Evolutionary conservation across 2,329 filamentous ascomycete genomes (phyloP).

Genomic region (Chaetomium globosum): DNA sequence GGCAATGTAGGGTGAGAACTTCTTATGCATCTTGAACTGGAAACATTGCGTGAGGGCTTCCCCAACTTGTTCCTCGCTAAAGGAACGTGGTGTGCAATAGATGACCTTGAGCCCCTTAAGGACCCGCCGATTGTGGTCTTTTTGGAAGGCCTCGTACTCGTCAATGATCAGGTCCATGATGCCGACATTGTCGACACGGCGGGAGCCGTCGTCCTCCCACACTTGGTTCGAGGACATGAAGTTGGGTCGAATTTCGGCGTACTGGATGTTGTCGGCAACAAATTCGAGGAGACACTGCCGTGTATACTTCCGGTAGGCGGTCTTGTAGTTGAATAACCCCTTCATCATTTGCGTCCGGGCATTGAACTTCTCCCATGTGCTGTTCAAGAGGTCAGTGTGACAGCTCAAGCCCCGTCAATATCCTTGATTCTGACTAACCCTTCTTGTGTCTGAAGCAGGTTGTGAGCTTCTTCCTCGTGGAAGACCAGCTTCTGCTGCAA

Average conservation of each 20-base stretch:
- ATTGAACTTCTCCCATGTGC: constrained; percentile 64
- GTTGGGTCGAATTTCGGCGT: constrained; percentile 71
- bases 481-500: constrained; percentile 65
- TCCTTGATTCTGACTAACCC: constrained; percentile 50
- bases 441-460: constrained; percentile 51
- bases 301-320: constrained; percentile 64
- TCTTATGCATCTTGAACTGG: constrained; percentile 53
- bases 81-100: constrained; percentile 69
- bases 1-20: constrained; percentile 63
- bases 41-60: constrained; percentile 63
- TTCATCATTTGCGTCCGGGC: constrained; percentile 72
- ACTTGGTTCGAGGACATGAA: constrained; percentile 66
- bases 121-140: constrained; percentile 41
- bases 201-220: constrained; percentile 58
- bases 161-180: constrained; percentile 65
- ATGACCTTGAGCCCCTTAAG: constrained; percentile 71
- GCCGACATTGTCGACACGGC: constrained; percentile 55
- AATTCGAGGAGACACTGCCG: constrained; percentile 62
- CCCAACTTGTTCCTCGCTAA: constrained; percentile 52
- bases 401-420: background rate
- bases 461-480: constrained; percentile 61
- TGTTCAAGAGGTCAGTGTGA: constrained; percentile 20
- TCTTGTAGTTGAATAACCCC: constrained; percentile 68
- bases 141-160: constrained; percentile 55
- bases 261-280: constrained; percentile 67